Percentiles rank a stretch among this genome's conserved stretches.
Evolutionary conservation across 1,284 basidiomycete genomes (phyloP).

Genomic region (Cryptococcus hybrid): DNA sequence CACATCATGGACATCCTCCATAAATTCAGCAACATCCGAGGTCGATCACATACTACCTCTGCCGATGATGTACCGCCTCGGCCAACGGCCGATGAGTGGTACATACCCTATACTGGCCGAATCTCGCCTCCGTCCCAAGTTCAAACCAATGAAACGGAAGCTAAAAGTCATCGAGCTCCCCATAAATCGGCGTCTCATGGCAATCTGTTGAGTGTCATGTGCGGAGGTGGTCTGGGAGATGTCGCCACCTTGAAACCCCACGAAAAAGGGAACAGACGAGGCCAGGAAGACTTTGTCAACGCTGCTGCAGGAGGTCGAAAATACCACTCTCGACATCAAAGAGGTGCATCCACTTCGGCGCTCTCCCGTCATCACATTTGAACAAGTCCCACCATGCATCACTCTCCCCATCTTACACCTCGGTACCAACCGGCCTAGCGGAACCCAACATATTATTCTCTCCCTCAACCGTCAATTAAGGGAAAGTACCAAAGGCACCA

Average conservation of each 20-base stretch:
- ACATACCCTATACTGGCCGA: constrained; percentile 23
- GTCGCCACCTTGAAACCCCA: background rate
- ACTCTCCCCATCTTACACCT: constrained; percentile 28
- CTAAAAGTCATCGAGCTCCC: constrained; percentile 13
- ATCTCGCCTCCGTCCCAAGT: background rate
- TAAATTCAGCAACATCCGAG: background rate
- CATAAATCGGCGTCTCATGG: constrained; percentile 3
- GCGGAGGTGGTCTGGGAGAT: background rate
- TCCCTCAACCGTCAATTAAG: constrained; percentile 32
- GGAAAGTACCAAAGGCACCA: background rate
- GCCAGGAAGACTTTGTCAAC: background rate
- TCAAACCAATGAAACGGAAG: constrained; percentile 4
- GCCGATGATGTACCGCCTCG: background rate
- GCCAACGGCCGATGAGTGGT: constrained; percentile 25
- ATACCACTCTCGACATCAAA: background rate
- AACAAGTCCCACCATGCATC: background rate
- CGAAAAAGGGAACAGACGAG: background rate
- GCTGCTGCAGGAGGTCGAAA: constrained; percentile 1
- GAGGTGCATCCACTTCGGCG: background rate
- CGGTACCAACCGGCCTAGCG: constrained; percentile 36
- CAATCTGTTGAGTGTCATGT: constrained; percentile 17
- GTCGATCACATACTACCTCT: background rate
- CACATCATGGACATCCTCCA: constrained; percentile 2
- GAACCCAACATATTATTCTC: constrained; percentile 43
- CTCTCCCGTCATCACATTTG: background rate